Base-by-base conservation (phyloP, 2,329 filamentous ascomycete species). In the Reticulascus tulasneorum region DNA sequence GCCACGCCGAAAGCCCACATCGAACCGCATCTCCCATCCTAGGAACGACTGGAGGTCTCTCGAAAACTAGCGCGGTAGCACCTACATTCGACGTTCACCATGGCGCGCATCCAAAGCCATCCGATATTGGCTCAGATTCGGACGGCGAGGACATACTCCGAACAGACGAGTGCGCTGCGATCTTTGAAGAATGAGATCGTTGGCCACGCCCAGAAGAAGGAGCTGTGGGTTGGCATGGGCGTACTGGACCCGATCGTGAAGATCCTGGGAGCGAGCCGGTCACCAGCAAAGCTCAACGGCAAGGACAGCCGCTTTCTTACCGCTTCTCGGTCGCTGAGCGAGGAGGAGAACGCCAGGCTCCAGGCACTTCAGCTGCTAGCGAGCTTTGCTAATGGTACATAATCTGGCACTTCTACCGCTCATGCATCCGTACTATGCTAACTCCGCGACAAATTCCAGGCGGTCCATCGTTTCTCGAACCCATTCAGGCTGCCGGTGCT, bases 111-210 rank as follows among this genome's bases (percentile, higher is more conserved):
- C 40, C 67, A 69, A 47, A 66, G 58, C 38, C 67, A 72, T 33
- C 66, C 75, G 35, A 71, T 80, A 47, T 63, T 81, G 33, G 60
- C 70, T 37, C 73, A 79, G 54, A 66, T 84, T 37, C 69, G 69
- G 45, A 72, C 65, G 49, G 72, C 80, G 9, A 68, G 64, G 45
- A 68, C 63, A 23, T 56, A 64, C 29, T 47, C 61, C 16, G 75
- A 81, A 45, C 75, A 76, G 49, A 65, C 76, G 25, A 65, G 70
- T 18, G 76, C 81, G 32, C 71, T 96, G 28, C 79, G 82, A 47
- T 69, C 72, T 26, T 67, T 98, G 20, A 97, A 95, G 67, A 93
- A 95, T 60, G 85, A 93, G 45, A 75, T 94, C 30, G 80, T 95
- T 42, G 93, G 93, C 17, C 88, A 97, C 60, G 75, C 84, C 22